phyloP scores from a whole-genome alignment of 495 filamentous ascomycete species.

The Penicillium psychrofluorescens region DNA sequence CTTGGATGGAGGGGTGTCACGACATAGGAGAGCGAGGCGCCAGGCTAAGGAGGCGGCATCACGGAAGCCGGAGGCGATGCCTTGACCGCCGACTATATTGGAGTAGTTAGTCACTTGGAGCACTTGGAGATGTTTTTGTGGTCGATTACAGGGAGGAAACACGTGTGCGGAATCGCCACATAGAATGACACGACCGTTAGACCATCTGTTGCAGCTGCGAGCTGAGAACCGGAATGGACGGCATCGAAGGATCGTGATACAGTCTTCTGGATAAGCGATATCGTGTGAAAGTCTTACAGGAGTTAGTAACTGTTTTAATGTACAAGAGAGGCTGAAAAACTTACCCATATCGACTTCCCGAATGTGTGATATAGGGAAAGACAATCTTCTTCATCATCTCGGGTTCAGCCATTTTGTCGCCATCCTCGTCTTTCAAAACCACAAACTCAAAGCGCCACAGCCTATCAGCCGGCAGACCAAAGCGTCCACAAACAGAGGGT shows the following conservation, averaged over 20 bases:
- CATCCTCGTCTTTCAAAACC: conserved; percentile 19
- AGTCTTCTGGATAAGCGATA: conserved; percentile 39
- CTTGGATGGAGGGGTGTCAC: neutral
- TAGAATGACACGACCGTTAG: conserved; percentile 33
- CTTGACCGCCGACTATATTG: conserved; percentile 40
- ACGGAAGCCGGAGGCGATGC: conserved; percentile 41
- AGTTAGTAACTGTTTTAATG: neutral
- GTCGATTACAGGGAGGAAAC: conserved; percentile 41
- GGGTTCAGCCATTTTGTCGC: conserved; percentile 18
- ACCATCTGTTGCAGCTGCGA: conserved; percentile 45
- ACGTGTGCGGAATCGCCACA: conserved; percentile 50
- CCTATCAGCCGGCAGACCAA: conserved; percentile 32
- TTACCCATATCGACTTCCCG: conserved; percentile 25
- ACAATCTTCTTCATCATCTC: conserved; percentile 19
- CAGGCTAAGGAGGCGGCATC: conserved; percentile 33
- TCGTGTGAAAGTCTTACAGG: conserved; percentile 14
- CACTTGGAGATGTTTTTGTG: neutral
- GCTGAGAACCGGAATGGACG: conserved; percentile 41
- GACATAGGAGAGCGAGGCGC: conserved; percentile 35
- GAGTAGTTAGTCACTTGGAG: neutral
- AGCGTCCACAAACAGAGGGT: conserved; percentile 40
- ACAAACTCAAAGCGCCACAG: conserved; percentile 48
- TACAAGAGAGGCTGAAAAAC: neutral
- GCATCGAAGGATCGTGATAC: conserved; percentile 42
- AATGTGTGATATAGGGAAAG: conserved; percentile 26